phyloP scores from a whole-genome alignment of 352 stramenopile species.

The Phytophthora boehmeriae region DNA sequence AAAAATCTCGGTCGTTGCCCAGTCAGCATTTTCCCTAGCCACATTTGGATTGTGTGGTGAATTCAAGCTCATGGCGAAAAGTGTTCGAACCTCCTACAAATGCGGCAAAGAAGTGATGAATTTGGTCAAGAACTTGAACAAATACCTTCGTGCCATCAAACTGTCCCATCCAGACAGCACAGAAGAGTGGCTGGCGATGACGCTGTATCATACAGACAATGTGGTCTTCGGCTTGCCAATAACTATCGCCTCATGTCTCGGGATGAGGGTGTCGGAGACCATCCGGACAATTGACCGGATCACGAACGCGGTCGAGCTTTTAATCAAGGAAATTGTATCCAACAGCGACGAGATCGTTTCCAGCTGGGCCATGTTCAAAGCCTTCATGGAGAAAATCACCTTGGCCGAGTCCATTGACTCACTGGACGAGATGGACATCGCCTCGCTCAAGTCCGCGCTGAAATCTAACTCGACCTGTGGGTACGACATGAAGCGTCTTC shows the following conservation, averaged over 20 bases:
- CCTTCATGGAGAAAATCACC: slow-evolving; percentile 28
- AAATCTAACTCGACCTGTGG: slow-evolving; percentile 26
- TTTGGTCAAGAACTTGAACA: slow-evolving; percentile 30
- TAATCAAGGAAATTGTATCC: slow-evolving; percentile 36
- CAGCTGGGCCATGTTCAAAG: slow-evolving; percentile 18
- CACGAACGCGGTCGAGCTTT: slow-evolving; percentile 29
- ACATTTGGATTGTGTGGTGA: slow-evolving; percentile 27
- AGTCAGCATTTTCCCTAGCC: slow-evolving; percentile 11
- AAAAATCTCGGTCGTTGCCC: slow-evolving; percentile 38
- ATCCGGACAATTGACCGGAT: slow-evolving; percentile 29
- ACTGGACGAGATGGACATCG: slow-evolving; percentile 23
- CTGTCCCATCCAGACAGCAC: slow-evolving; percentile 25
- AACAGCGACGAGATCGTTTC: slow-evolving; percentile 29
- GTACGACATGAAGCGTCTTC: slow-evolving; percentile 25
- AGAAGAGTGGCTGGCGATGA: slow-evolving; percentile 32
- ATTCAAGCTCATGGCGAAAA: slow-evolving; percentile 29
- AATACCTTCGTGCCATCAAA: slow-evolving; percentile 30
- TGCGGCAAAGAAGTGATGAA: slow-evolving; percentile 39
- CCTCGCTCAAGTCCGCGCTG: slow-evolving; percentile 18
- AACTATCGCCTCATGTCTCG: slow-evolving; percentile 40
- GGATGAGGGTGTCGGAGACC: slow-evolving; percentile 18
- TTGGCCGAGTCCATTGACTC: slow-evolving; percentile 16
- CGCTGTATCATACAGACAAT: slow-evolving; percentile 45
- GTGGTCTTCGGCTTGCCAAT: slow-evolving; percentile 45
- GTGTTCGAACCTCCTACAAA: slow-evolving; percentile 15